Conservation (phyloP, 202 grass and related monocot species). For the Zizania palustris region DNA sequence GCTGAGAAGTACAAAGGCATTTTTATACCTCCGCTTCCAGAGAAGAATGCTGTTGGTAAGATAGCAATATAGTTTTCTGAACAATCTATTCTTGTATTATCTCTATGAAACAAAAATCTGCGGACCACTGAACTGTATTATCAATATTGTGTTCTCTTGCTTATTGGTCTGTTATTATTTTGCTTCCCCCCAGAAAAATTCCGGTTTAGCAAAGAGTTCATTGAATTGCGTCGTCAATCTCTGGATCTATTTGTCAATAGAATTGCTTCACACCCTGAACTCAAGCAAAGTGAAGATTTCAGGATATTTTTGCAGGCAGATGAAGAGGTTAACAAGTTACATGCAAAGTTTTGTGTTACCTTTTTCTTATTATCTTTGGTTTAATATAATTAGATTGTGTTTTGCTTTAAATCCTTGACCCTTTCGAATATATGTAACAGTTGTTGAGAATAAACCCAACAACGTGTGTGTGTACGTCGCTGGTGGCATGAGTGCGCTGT, state of each 20-base stretch:
- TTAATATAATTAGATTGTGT: constrained; percentile 23
- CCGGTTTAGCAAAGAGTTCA: constrained; percentile 94
- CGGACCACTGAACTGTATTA: background rate
- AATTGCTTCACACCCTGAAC: constrained; percentile 89
- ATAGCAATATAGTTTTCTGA: constrained; percentile 32
- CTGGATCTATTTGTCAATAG: constrained; percentile 86
- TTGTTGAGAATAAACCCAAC: too few species aligned
- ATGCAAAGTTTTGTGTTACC: background rate
- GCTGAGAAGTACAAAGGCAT: constrained; percentile 93
- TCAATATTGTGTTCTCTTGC: constrained; percentile 10
- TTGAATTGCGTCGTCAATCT: constrained; percentile 92
- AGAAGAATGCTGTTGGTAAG: constrained; percentile 99
- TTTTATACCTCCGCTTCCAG: constrained; percentile 93
- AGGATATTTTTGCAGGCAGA: constrained; percentile 90
- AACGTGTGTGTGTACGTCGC: too few species aligned
- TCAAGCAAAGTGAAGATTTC: constrained; percentile 92
- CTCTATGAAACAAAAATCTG: background rate
- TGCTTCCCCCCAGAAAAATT: constrained; percentile 75
- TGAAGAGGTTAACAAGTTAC: constrained; percentile 77
- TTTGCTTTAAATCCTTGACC: constrained; percentile 1
- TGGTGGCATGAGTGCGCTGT: too few species aligned
- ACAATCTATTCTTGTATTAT: constrained; percentile 22
- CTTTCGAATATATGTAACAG: constrained; percentile 21
- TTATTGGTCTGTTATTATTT: constrained; percentile 24
- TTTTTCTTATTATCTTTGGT: background rate